phyloP scores from a whole-genome alignment of 1,139 yeast genomes.

The Nakaseomyces delphensis region DNA sequence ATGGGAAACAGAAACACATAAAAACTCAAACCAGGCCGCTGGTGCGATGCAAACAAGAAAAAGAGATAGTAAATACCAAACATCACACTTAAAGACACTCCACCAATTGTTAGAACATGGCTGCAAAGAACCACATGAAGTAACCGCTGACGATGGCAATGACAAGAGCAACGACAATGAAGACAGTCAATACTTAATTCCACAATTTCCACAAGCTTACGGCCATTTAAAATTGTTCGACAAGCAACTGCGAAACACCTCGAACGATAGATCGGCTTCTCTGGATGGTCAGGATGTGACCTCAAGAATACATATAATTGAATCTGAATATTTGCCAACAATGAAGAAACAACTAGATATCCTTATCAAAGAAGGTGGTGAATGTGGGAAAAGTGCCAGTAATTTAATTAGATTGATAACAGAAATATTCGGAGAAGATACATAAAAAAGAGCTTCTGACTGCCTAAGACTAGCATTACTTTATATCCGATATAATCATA shows the following conservation, averaged over 20 bases:
- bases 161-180: constrained; percentile 10
- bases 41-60: constrained; percentile 20
- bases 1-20: constrained; percentile 39
- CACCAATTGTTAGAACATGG: constrained; percentile 38
- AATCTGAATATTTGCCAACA: constrained; percentile 45
- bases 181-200: constrained; percentile 43
- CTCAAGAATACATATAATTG: constrained; percentile 50
- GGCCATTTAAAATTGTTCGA: constrained; percentile 48
- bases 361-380: constrained; percentile 66
- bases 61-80: constrained; percentile 16
- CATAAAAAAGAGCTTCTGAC: not conserved
- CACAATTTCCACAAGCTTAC: constrained; percentile 50
- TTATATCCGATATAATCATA: too few species aligned
- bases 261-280: constrained; percentile 11
- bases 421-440: constrained; percentile 3
- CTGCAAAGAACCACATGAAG: constrained; percentile 26
- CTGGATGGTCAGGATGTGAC: constrained; percentile 33
- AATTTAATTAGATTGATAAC: constrained; percentile 22
- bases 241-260: constrained; percentile 30
- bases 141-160: constrained; percentile 8
- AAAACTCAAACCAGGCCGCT: constrained; percentile 14
- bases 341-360: constrained; percentile 45
- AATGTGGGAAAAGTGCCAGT: constrained; percentile 54
- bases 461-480: too few species aligned
- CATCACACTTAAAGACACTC: constrained; percentile 37